Evolutionary conservation across 768 basidiomycete genomes (phyloP).

Genomic region (Rhizopogon sp.): DNA sequence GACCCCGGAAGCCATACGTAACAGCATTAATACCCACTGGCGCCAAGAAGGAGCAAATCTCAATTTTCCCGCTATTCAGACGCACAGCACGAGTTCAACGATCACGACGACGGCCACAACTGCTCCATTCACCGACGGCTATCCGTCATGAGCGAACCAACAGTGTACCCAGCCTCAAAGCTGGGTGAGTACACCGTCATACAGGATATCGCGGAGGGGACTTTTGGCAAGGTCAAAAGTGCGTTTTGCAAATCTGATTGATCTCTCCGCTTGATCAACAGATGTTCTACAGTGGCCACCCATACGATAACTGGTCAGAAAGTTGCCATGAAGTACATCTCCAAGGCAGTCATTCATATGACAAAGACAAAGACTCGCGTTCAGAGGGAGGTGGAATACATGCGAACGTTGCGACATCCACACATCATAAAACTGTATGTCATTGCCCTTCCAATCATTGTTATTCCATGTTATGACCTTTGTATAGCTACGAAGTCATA

Average conservation of each 20-base stretch:
- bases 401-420: conserved; percentile 88
- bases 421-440: conserved; percentile 96
- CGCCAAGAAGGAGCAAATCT: conserved; percentile 9
- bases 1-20: conserved; percentile 13
- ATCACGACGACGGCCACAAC: conserved; percentile 4
- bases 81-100: neutral
- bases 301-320: conserved; percentile 93
- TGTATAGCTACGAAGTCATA: conserved; percentile 76
- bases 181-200: conserved; percentile 90
- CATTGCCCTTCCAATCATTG: neutral
- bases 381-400: conserved; percentile 94
- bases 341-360: conserved; percentile 87
- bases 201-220: conserved; percentile 89
- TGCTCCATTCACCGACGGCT: conserved; percentile 12
- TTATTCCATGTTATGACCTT: conserved; percentile 1
- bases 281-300: conserved; percentile 63
- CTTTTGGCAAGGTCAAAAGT: conserved; percentile 99
- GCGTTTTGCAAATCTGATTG: conserved; percentile 31
- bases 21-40: conserved; percentile 6
- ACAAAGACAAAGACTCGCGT: conserved; percentile 92
- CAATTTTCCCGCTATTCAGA: conserved; percentile 19
- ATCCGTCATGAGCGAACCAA: conserved; percentile 21
- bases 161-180: conserved; percentile 54
- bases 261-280: conserved; percentile 11
- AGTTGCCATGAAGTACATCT: conserved; percentile 98